Conservation (phyloP, 345 rosid species). For the Gossypium raimondii region DNA sequence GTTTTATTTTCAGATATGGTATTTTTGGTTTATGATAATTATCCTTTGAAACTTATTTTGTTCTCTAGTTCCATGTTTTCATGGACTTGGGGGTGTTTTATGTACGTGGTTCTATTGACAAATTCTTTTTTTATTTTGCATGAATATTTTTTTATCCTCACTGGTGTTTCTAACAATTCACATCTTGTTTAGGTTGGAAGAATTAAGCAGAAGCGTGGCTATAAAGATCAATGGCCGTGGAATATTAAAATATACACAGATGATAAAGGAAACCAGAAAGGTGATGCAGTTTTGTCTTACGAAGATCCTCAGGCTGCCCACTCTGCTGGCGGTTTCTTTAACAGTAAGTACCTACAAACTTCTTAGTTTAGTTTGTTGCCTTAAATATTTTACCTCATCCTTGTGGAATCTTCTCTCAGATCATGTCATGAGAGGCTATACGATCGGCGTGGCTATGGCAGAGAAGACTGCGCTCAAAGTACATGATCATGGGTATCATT, state of each 20-base stretch:
- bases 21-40: background rate
- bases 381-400: constrained; percentile 3
- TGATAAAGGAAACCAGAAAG: constrained; percentile 85
- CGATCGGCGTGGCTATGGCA: constrained; percentile 86
- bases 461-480: constrained; percentile 78
- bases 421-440: constrained; percentile 75
- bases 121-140: background rate
- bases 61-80: background rate
- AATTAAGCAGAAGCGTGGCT: constrained; percentile 96
- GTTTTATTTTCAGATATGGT: background rate
- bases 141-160: background rate
- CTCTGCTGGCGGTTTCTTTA: constrained; percentile 85
- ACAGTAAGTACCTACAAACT: constrained; percentile 41
- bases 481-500: constrained; percentile 59
- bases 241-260: constrained; percentile 92
- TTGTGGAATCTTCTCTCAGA: constrained; percentile 37
- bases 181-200: constrained; percentile 62
- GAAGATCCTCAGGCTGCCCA: constrained; percentile 98
- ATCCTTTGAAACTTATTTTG: background rate
- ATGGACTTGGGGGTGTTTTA: background rate
- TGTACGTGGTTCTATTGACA: background rate
- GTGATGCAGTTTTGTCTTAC: constrained; percentile 84
- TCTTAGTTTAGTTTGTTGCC: background rate
- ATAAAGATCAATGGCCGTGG: constrained; percentile 98
- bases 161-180: constrained; percentile 2